A percentile compares a stretch with the other conserved stretches of the same genome.
Evolutionary conservation across 2,329 filamentous ascomycete species (phyloP).

Genomic region (Trichoderma citrinoviride): DNA sequence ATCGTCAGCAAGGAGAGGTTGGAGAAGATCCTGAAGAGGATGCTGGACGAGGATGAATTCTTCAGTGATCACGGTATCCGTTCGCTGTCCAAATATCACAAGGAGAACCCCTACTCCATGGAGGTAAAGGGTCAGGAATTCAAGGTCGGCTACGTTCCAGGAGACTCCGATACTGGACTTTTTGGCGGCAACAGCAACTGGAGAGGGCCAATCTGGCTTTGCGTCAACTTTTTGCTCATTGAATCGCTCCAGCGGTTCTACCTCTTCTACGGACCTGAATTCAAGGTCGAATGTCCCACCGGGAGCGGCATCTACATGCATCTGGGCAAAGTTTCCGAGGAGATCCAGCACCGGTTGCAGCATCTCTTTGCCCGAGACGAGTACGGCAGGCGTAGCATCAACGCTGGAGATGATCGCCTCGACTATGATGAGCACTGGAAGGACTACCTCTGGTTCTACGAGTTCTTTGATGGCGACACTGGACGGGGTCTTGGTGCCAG

Average conservation of each 20-base stretch:
- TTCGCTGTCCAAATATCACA: constrained; percentile 87
- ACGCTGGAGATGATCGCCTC: constrained; percentile 77
- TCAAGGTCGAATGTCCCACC: constrained; percentile 90
- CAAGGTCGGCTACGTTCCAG: constrained; percentile 83
- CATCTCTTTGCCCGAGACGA: constrained; percentile 85
- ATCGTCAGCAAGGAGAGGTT: constrained; percentile 93
- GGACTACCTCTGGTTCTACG: constrained; percentile 83
- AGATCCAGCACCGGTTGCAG: constrained; percentile 90
- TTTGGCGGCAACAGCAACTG: constrained; percentile 98
- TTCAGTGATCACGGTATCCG: constrained; percentile 86
- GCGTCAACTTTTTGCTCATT: constrained; percentile 91
- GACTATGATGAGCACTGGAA: constrained; percentile 94
- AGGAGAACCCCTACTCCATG: constrained; percentile 89
- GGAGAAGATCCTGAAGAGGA: constrained; percentile 81
- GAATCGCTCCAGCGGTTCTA: constrained; percentile 94
- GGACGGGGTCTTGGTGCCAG: constrained; percentile 87
- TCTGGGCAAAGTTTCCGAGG: constrained; percentile 88
- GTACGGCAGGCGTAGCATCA: constrained; percentile 83
- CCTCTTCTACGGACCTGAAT: constrained; percentile 86
- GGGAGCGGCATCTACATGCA: constrained; percentile 95
- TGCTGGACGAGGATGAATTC: constrained; percentile 94
- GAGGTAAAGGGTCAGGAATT: constrained; percentile 91
- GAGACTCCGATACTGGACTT: constrained; percentile 92
- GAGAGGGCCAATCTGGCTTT: constrained; percentile 93
- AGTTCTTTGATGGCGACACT: constrained; percentile 93